Percentiles rank a stretch among this genome's conserved stretches.
These are phyloP conservation scores for Monosporascus sp. DNA, from an alignment of 2,329 filamentous ascomycete genomes.

Conservation along the genomic window DNA sequence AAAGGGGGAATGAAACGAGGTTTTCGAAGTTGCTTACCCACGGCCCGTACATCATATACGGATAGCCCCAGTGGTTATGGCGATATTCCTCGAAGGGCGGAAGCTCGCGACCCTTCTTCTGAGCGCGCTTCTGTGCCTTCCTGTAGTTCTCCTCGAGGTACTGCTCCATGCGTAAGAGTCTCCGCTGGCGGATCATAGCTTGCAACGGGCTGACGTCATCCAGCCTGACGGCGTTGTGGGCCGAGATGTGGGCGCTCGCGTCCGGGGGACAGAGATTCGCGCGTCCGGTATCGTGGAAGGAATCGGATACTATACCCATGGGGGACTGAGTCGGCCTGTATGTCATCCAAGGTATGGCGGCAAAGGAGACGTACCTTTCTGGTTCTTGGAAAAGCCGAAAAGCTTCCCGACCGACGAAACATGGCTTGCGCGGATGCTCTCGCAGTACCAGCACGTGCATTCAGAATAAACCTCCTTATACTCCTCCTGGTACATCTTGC, in stretches of 20 bases:
- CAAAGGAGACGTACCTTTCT: slow-evolving; percentile 30
- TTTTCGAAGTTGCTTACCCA: background rate
- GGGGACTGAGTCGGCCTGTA: too few relatives aligned
- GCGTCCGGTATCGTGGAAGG: slow-evolving; percentile 42
- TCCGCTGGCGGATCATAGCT: slow-evolving; percentile 28
- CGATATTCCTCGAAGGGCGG: slow-evolving; percentile 46
- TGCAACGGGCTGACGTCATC: slow-evolving; percentile 17
- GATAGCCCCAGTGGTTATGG: slow-evolving; percentile 46
- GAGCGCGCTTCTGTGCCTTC: slow-evolving; percentile 44
- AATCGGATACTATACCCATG: slow-evolving; percentile 28
- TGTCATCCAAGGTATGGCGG: too few relatives aligned
- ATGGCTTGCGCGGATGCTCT: slow-evolving; percentile 57
- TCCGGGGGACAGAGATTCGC: slow-evolving; percentile 46
- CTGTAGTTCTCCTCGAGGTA: slow-evolving; percentile 51
- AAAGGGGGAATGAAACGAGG: too few relatives aligned
- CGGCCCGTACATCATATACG: slow-evolving; percentile 38
- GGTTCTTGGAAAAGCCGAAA: slow-evolving; percentile 39
- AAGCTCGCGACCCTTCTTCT: slow-evolving; percentile 41
- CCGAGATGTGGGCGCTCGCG: slow-evolving; percentile 64
- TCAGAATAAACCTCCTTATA: slow-evolving; percentile 66
- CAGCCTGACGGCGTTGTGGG: slow-evolving; percentile 59
- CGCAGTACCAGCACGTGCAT: slow-evolving; percentile 82
- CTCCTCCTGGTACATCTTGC: slow-evolving; percentile 59
- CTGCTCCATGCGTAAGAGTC: slow-evolving; percentile 27
- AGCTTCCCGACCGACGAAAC: slow-evolving; percentile 39